Evolutionary conservation across 192 early-diverging fungal genomes (phyloP).

Genomic region (Coemansia sp.): DNA sequence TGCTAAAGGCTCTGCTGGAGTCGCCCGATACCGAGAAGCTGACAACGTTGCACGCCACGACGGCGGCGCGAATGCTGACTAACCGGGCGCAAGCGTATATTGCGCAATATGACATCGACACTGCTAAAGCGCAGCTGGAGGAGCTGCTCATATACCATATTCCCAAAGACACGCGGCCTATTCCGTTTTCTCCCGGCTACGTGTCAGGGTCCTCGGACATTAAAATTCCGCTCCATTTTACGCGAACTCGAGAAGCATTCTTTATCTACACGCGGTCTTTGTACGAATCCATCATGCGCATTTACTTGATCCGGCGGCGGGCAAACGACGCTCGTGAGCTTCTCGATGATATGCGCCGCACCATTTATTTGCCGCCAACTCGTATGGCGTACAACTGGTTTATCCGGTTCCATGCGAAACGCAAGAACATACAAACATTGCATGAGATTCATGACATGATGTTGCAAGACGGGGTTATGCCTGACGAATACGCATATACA

Average conservation of each 20-base stretch:
- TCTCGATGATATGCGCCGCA: conserved; percentile 48
- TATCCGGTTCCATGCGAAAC: conserved; percentile 48
- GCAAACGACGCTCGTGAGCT: conserved; percentile 22
- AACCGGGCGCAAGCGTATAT: conserved; percentile 31
- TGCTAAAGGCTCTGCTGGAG: conserved; percentile 27
- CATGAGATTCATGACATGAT: conserved; percentile 46
- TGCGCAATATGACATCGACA: conserved; percentile 12
- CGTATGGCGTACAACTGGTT: conserved; percentile 35
- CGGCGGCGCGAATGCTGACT: conserved; percentile 28
- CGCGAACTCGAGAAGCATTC: conserved; percentile 35
- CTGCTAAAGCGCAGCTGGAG: conserved; percentile 22
- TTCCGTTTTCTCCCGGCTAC: conserved; percentile 11
- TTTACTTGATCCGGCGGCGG: conserved; percentile 22
- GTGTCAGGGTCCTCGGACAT: neutral
- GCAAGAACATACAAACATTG: conserved; percentile 39
- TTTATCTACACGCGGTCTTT: conserved; percentile 45
- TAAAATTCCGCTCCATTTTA: conserved; percentile 22
- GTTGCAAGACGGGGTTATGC: conserved; percentile 41
- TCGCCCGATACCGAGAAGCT: conserved; percentile 5
- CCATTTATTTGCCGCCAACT: conserved; percentile 47
- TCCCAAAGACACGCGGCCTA: conserved; percentile 26
- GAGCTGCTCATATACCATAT: conserved; percentile 32
- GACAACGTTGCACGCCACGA: neutral
- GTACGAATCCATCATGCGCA: conserved; percentile 47
- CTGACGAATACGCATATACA: conserved; percentile 41